Conservation (phyloP, 495 filamentous ascomycete species). For the Aspergillus haitiensis region DNA sequence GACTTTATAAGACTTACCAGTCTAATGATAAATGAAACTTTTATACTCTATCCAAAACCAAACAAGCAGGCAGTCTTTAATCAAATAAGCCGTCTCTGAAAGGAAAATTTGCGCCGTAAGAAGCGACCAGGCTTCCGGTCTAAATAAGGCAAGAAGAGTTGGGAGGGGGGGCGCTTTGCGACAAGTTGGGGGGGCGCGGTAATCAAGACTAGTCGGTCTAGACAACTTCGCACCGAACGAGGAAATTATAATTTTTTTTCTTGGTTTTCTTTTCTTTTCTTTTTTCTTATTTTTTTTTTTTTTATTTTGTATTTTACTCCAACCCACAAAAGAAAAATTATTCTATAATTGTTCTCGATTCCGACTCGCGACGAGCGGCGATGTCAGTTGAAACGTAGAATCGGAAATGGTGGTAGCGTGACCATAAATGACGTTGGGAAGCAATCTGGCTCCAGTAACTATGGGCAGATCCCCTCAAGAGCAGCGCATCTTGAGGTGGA, state of each 20-base stretch:
- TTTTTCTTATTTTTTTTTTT: constrained; percentile 14
- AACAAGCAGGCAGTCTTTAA: constrained; percentile 22
- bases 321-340: constrained; percentile 15
- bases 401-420: constrained; percentile 38
- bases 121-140: constrained; percentile 41
- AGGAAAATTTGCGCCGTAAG: constrained; percentile 20
- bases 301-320: constrained; percentile 19
- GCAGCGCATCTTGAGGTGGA: constrained; percentile 38
- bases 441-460: constrained; percentile 32
- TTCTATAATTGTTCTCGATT: constrained; percentile 19
- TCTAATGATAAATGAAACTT: constrained; percentile 31
- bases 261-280: background rate
- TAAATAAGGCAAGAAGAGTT: constrained; percentile 17
- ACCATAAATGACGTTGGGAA: constrained; percentile 41
- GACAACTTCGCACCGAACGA: constrained; percentile 15
- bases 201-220: constrained; percentile 13
- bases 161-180: constrained; percentile 19
- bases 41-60: constrained; percentile 30
- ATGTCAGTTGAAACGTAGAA: constrained; percentile 27
- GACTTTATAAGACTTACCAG: constrained; percentile 25
- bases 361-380: constrained; percentile 21
- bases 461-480: constrained; percentile 36
- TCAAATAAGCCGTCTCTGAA: constrained; percentile 24
- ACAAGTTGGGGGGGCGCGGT: constrained; percentile 20
- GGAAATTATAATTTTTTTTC: constrained; percentile 8